phyloP scores from a whole-genome alignment of 495 filamentous ascomycete genomes.

The Daldinia caldariorum region DNA sequence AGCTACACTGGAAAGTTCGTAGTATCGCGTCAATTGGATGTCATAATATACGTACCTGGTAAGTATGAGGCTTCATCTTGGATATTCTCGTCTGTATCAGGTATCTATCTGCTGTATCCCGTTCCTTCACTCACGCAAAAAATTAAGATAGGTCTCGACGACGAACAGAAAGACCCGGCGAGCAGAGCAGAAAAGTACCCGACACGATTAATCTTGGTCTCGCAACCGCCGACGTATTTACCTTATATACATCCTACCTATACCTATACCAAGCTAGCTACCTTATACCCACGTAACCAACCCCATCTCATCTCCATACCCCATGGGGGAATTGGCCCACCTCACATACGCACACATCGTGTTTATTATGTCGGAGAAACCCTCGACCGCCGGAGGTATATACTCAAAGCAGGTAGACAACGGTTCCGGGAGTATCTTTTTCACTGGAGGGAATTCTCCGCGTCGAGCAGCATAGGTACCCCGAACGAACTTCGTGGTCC shows the following conservation, averaged over 20 bases:
- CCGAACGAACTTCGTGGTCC: not conserved
- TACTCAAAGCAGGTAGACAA: conserved; percentile 15
- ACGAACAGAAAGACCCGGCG: not conserved
- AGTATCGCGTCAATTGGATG: not conserved
- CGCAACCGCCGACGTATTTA: not conserved
- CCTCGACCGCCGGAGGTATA: conserved; percentile 17
- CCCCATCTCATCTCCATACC: not conserved
- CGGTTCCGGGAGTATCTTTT: conserved; percentile 1
- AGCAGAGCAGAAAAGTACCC: not conserved
- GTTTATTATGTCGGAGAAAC: not conserved
- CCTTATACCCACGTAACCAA: too few species aligned
- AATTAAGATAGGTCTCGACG: too few species aligned
- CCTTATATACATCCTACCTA: too few species aligned
- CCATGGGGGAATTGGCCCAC: not conserved
- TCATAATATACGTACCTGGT: conserved; percentile 38
- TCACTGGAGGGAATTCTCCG: conserved; percentile 36
- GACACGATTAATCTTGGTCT: not conserved
- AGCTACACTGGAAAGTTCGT: not conserved
- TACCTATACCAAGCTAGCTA: too few species aligned
- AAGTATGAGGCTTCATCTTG: conserved; percentile 47
- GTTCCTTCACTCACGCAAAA: too few species aligned
- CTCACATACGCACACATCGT: not conserved
- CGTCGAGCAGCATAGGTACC: not conserved
- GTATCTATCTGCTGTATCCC: not conserved
- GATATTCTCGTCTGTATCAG: not conserved